Percentiles rank a stretch among this genome's conserved stretches.
These are phyloP conservation scores for Blastocystis sp. DNA, from an alignment of 352 stramenopile species.

Conservation along the genomic window DNA sequence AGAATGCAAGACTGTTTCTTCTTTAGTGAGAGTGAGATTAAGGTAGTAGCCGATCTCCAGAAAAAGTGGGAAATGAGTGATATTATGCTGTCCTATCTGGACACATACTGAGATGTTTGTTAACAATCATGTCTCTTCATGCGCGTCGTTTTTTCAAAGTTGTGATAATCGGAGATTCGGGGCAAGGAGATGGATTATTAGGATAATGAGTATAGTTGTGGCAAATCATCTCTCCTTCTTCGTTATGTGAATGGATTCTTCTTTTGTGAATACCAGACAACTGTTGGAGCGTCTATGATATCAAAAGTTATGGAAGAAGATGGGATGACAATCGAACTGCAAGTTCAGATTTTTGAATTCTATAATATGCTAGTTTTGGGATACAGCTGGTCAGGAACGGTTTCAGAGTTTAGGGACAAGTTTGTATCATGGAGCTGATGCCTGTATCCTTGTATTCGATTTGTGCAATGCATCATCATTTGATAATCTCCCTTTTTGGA, in stretches of 20 bases:
- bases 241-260: constrained; percentile 96
- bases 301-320: constrained; percentile 89
- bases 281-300: constrained; percentile 95
- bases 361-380: constrained; percentile 83
- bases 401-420: constrained; percentile 92
- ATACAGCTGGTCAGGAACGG: constrained; percentile 93
- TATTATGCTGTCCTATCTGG: not conserved
- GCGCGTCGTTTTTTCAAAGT: constrained; percentile 9
- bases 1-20: not conserved
- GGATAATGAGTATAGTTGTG: constrained; percentile 73
- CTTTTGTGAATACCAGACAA: constrained; percentile 94
- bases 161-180: not conserved
- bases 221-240: constrained; percentile 98
- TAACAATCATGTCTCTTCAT: not conserved
- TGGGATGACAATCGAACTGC: constrained; percentile 68
- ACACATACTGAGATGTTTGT: not conserved
- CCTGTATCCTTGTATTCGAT: constrained; percentile 96
- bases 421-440: constrained; percentile 94
- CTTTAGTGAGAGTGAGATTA: constrained; percentile 3
- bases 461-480: constrained; percentile 79
- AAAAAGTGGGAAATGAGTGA: constrained; percentile 18
- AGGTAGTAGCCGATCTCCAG: not conserved
- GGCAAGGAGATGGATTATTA: not conserved
- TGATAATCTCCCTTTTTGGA: not conserved
- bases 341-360: not conserved